Evolutionary conservation across 2,329 filamentous ascomycete species (phyloP), one percentile per base, ranked within the genome.

Genomic region (Didymellaceae sp.): DNA sequence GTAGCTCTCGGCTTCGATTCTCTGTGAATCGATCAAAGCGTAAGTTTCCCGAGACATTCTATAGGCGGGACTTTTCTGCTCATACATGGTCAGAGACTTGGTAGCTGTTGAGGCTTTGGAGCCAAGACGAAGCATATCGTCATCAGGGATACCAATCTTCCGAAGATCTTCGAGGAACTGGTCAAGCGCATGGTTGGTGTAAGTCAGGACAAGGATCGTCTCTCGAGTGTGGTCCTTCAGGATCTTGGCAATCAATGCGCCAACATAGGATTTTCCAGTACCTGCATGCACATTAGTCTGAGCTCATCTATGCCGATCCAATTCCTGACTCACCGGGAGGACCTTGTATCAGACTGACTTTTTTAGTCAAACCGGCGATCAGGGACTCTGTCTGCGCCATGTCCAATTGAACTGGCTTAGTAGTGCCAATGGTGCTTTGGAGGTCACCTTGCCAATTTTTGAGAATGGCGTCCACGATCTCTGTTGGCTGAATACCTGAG

Each of bases 191-290:
- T 75, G 72, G 86, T 66, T 90, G 79, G 86, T 90, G 49, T 84
- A 90, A 20, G 82, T 85, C 2, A 88, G 67, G 0, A 91, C 81
- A 0, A 92, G 74, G 0, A 91, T 80, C 0, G 67, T 81, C 21
- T 81, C 74, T 0, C 58, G 16, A 0, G 81, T 83, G 5, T 76
- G 60, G 1, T 81, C 65, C 16, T 84, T 70, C 0, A 91, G 63
- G 0, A 77, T 68, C 43, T 85, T 85, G 0, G 83, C 80, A 1
- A 86, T 74, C 2, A 88, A 72, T 0, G 87, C 84, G 0, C 89
- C 89, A 2, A 90, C 80, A 54, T 89, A 89, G 0, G 87, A 90
- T 58, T 92, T 92, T 1, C 89, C 89, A 0, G 87, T 91, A 0
- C 86, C 85, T 86, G 16, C 14, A 17, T 2, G 1, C 5, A 21